Conservation (phyloP, 1,284 basidiomycete species). For the Microbotryomycetes sp. region DNA sequence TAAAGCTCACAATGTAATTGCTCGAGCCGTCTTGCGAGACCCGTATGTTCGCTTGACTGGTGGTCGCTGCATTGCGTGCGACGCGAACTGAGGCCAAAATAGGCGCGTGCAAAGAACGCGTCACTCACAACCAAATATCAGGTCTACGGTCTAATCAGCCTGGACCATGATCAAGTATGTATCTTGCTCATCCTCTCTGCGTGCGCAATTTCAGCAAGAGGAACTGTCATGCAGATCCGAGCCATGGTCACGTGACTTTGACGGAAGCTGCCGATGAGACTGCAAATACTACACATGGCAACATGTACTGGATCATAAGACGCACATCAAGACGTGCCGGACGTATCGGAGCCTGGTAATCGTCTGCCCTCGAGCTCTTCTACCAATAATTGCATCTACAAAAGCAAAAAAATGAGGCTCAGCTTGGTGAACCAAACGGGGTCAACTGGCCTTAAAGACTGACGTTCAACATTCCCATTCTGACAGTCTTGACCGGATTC, state of each 20-base stretch:
- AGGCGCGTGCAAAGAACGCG: background rate
- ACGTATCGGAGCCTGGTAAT: conserved; percentile 52
- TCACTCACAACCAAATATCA: too few relatives aligned
- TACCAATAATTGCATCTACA: conserved; percentile 25
- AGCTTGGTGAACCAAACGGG: too few relatives aligned
- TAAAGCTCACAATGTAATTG: too few relatives aligned
- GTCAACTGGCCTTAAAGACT: too few relatives aligned
- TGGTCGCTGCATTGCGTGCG: conserved; percentile 7
- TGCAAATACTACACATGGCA: background rate
- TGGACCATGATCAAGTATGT: background rate
- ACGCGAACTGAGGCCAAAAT: background rate
- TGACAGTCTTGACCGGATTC: conserved; percentile 6
- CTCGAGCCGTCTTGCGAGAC: conserved; percentile 21
- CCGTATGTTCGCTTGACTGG: conserved; percentile 27
- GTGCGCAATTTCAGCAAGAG: too few relatives aligned
- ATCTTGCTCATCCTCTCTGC: background rate
- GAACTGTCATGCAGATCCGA: background rate
- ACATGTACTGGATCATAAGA: background rate
- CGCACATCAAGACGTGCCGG: background rate
- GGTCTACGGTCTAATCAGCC: background rate
- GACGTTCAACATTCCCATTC: conserved; percentile 22
- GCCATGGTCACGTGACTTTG: background rate
- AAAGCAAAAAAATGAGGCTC: accelerated
- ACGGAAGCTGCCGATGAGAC: too few relatives aligned
- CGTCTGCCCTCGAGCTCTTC: conserved; percentile 58